phyloP scores from a whole-genome alignment of 768 basidiomycete genomes.

The Suillus tomentosus region DNA sequence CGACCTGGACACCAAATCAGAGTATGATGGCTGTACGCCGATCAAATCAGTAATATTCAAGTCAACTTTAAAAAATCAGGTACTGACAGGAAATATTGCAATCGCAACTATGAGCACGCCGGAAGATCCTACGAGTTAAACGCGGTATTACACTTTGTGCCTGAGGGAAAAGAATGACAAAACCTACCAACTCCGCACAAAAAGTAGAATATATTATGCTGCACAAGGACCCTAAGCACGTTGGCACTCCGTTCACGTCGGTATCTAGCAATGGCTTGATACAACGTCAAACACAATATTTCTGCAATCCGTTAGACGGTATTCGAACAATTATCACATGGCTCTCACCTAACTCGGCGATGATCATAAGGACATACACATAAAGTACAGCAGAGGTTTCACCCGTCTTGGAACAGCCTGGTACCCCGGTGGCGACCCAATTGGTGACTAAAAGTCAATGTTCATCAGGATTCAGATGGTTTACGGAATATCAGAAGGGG shows the following conservation, averaged over 20 bases:
- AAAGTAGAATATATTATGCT: slow-evolving; percentile 6
- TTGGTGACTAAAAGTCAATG: neutral
- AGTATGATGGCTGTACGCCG: neutral
- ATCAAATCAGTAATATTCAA: neutral
- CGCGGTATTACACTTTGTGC: neutral
- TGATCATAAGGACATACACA: slow-evolving; percentile 3
- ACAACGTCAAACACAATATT: slow-evolving; percentile 7
- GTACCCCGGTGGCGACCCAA: neutral
- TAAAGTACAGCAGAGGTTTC: neutral
- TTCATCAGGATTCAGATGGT: neutral
- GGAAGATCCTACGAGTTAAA: neutral
- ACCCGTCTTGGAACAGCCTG: slow-evolving; percentile 1
- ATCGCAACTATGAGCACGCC: neutral
- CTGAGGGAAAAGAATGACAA: neutral
- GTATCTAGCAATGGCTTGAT: neutral
- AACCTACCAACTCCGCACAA: neutral
- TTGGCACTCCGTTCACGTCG: neutral
- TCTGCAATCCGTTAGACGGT: neutral
- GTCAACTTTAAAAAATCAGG: neutral
- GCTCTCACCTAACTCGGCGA: neutral
- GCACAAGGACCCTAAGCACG: neutral
- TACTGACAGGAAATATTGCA: neutral
- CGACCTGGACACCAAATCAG: slow-evolving; percentile 1
- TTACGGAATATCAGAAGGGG: neutral
- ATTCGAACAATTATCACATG: neutral